These are phyloP conservation scores for Gastrodia elata DNA, from an alignment of 106 monocot species.

Conservation along the genomic window DNA sequence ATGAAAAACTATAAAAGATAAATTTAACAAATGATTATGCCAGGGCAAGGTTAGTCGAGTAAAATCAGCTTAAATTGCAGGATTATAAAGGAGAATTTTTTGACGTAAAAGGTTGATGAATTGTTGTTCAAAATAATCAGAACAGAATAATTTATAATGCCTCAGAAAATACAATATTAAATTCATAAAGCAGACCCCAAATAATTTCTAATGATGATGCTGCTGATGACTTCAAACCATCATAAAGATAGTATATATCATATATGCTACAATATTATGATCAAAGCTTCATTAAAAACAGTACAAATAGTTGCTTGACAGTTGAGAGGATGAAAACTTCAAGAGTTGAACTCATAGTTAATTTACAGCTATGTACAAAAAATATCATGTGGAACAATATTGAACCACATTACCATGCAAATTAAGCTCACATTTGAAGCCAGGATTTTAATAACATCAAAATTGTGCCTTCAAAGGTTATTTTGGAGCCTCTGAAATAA, in stretches of 20 bases:
- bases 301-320: not conserved
- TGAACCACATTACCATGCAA: conserved; percentile 50
- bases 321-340: not conserved
- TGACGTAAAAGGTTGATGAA: not conserved
- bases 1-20: not conserved
- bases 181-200: not conserved
- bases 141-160: not conserved
- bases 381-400: not conserved
- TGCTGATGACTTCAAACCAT: not conserved
- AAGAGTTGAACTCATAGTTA: not conserved
- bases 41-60: not conserved
- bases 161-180: not conserved
- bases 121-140: not conserved
- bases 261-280: not conserved
- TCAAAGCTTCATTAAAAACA: not conserved
- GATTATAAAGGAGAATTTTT: not conserved
- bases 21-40: not conserved
- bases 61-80: not conserved
- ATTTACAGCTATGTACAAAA: not conserved
- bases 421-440: conserved; percentile 46
- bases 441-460: conserved; percentile 48
- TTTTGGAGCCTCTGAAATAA: conserved; percentile 77
- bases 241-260: not conserved
- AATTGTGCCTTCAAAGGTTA: conserved; percentile 34
- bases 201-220: not conserved